Percentiles rank a stretch among this genome's conserved stretches.
Conservation (phyloP, 2,329 filamentous ascomycete genomes). For the Mycosphaerella arachidis region DNA sequence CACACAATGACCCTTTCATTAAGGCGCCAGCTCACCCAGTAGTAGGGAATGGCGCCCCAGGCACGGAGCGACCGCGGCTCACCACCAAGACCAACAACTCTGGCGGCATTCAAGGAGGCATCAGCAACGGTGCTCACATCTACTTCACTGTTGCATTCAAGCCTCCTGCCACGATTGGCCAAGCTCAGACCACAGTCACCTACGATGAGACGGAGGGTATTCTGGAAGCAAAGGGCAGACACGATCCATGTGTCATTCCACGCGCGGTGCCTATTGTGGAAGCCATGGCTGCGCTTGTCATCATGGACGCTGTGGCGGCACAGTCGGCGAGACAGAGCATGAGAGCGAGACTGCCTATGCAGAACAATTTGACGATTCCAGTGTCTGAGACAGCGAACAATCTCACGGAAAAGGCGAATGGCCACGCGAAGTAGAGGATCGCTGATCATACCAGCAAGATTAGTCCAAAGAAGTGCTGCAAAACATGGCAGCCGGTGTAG, state of each 20-base stretch:
- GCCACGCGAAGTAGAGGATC: slow-evolving; percentile 8
- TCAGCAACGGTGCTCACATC: slow-evolving; percentile 86
- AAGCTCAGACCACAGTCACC: slow-evolving; percentile 76
- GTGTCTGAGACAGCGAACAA: slow-evolving; percentile 24
- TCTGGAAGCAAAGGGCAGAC: slow-evolving; percentile 85
- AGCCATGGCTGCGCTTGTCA: slow-evolving; percentile 80
- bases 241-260: slow-evolving; percentile 90
- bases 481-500: too few relatives aligned
- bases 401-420: slow-evolving; percentile 19
- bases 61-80: slow-evolving; percentile 54
- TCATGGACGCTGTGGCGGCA: slow-evolving; percentile 82
- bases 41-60: slow-evolving; percentile 21
- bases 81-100: slow-evolving; percentile 92
- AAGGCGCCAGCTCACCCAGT: slow-evolving; percentile 51
- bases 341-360: slow-evolving; percentile 44
- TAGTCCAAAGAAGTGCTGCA: too few relatives aligned
- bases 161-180: slow-evolving; percentile 86
- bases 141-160: slow-evolving; percentile 97
- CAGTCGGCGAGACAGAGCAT: slow-evolving; percentile 62
- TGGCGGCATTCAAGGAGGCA: slow-evolving; percentile 91
- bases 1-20: slow-evolving; percentile 86
- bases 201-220: slow-evolving; percentile 74
- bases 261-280: slow-evolving; percentile 83
- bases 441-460: too few relatives aligned
- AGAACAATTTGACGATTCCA: slow-evolving; percentile 24